phyloP scores from a whole-genome alignment of 176 grass and related monocot species.

The Juncus effusus region DNA sequence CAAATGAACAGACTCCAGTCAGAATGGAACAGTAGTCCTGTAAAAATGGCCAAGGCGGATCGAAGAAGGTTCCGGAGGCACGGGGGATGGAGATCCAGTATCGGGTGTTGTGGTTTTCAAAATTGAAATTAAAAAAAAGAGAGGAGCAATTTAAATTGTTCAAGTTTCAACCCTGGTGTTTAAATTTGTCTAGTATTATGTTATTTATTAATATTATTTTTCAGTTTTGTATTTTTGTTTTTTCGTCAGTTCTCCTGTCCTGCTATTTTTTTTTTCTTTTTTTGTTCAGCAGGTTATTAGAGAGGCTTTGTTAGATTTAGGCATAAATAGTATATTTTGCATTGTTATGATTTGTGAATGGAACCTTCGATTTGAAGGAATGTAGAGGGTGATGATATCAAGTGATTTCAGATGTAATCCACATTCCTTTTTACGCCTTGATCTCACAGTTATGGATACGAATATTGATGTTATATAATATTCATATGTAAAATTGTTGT shows the following conservation, averaged over 20 bases:
- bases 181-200: background rate
- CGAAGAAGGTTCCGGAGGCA: constrained; percentile 44
- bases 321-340: background rate
- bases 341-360: background rate
- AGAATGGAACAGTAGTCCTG: constrained; percentile 86
- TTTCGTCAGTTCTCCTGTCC: constrained; percentile 2
- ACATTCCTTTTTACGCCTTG: too few relatives aligned
- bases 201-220: background rate
- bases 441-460: too few relatives aligned
- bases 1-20: constrained; percentile 51
- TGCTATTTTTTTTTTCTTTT: constrained; percentile 52
- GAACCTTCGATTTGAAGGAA: too few relatives aligned
- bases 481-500: too few relatives aligned
- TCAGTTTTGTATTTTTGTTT: background rate
- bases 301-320: constrained; percentile 1
- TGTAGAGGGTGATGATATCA: too few relatives aligned
- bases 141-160: constrained; percentile 22
- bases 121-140: constrained; percentile 4
- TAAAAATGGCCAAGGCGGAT: constrained; percentile 82
- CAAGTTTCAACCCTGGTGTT: constrained; percentile 22
- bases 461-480: too few relatives aligned
- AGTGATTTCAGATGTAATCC: too few relatives aligned
- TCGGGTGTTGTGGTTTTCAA: constrained; percentile 91
- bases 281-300: constrained; percentile 58
- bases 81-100: constrained; percentile 49